phyloP scores from a whole-genome alignment of 805 yeast species.

The Spathaspora hagerdaliae region DNA sequence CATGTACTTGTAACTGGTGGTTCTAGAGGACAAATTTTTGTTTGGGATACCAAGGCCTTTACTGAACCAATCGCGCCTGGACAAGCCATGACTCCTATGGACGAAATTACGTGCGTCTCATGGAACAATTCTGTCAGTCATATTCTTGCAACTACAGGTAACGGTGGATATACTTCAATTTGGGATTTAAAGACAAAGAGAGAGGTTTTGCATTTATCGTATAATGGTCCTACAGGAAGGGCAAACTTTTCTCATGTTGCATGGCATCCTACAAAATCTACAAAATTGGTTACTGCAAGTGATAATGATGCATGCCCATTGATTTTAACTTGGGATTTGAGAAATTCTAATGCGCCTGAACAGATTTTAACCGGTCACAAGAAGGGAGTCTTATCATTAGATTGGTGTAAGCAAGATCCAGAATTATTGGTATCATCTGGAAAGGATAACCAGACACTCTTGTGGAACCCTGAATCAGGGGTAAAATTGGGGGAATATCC shows the following conservation, averaged over 20 bases:
- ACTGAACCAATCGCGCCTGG: conserved; percentile 67
- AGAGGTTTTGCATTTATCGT: conserved; percentile 82
- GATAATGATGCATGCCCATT: conserved; percentile 77
- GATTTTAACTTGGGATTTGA: conserved; percentile 87
- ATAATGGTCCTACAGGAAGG: conserved; percentile 51
- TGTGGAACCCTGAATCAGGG: conserved; percentile 88
- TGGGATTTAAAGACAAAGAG: conserved; percentile 90
- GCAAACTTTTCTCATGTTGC: conserved; percentile 77
- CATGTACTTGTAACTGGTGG: conserved; percentile 85
- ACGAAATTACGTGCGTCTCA: conserved; percentile 73
- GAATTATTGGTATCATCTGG: conserved; percentile 83
- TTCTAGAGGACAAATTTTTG: conserved; percentile 77
- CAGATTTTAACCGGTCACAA: conserved; percentile 70
- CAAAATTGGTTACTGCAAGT: conserved; percentile 84
- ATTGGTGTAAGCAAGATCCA: conserved; percentile 89
- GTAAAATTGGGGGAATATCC: conserved; percentile 81
- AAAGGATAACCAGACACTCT: conserved; percentile 77
- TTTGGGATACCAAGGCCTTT: conserved; percentile 80
- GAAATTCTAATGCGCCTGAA: conserved; percentile 92
- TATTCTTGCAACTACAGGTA: conserved; percentile 86
- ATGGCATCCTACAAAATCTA: conserved; percentile 92
- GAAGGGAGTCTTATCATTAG: conserved; percentile 84
- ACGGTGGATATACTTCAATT: conserved; percentile 80
- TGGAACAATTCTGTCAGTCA: conserved; percentile 86
- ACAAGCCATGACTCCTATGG: conserved; percentile 71